These are phyloP conservation scores for Aeminium ludgeri DNA, from an alignment of 495 filamentous ascomycete species.

Conservation along the genomic window DNA sequence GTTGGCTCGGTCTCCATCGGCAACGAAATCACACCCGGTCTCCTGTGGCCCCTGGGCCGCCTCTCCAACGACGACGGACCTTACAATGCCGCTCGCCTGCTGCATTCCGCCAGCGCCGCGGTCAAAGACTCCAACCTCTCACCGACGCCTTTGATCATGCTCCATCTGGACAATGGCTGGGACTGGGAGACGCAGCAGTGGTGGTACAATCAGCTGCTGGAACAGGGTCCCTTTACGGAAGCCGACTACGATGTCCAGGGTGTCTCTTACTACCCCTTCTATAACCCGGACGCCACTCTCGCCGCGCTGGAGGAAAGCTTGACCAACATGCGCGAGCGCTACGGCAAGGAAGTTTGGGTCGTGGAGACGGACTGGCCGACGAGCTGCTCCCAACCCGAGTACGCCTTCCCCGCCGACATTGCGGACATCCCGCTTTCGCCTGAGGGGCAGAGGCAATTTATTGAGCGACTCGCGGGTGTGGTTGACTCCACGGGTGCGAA, in stretches of 20 bases:
- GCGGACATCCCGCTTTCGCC: slow-evolving; percentile 22
- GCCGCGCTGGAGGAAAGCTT: slow-evolving; percentile 21
- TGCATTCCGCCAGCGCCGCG: slow-evolving; percentile 22
- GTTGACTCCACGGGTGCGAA: slow-evolving; percentile 18
- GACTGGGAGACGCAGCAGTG: slow-evolving; percentile 24
- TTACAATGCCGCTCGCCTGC: slow-evolving; percentile 22
- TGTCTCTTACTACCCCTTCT: slow-evolving; percentile 32
- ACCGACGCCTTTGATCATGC: slow-evolving; percentile 25
- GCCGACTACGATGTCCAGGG: slow-evolving; percentile 28
- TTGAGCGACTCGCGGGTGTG: slow-evolving; percentile 19
- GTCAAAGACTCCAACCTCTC: slow-evolving; percentile 16
- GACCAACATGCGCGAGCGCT: slow-evolving; percentile 22
- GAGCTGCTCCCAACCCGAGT: slow-evolving; percentile 19
- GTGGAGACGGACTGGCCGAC: slow-evolving; percentile 31
- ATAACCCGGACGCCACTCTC: slow-evolving; percentile 26
- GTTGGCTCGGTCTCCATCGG: slow-evolving; percentile 26
- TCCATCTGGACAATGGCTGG: slow-evolving; percentile 32
- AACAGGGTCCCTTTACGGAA: slow-evolving; percentile 17
- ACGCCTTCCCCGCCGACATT: slow-evolving; percentile 7
- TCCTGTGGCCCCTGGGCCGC: slow-evolving; percentile 29
- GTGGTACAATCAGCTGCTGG: slow-evolving; percentile 13
- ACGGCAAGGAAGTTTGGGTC: slow-evolving; percentile 26
- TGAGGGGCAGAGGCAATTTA: slow-evolving; percentile 24
- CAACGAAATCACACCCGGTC: slow-evolving; percentile 29
- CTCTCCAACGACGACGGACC: slow-evolving; percentile 16